A percentile compares a stretch with the other conserved stretches of the same genome.
phyloP scores from a whole-genome alignment of 2,329 filamentous ascomycete genomes.

The Zasmidium angulare region DNA sequence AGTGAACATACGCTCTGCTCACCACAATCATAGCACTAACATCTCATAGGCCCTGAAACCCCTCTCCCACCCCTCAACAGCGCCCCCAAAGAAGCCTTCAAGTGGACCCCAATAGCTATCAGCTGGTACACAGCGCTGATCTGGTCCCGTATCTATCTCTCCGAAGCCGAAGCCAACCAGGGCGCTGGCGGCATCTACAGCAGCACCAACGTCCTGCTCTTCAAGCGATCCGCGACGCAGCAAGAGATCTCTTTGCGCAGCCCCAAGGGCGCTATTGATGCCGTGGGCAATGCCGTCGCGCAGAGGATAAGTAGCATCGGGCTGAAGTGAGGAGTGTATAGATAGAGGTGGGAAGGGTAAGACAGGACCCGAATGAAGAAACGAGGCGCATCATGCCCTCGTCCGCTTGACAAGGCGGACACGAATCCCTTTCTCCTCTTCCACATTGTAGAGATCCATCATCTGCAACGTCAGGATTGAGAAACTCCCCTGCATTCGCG shows the following conservation, averaged over 20 bases:
- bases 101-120: constrained; percentile 42
- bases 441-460: constrained; percentile 27
- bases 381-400: constrained; percentile 8
- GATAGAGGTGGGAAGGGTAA: neutral
- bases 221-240: constrained; percentile 72
- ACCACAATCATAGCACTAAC: neutral
- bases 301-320: constrained; percentile 68
- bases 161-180: constrained; percentile 80
- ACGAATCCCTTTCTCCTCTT: constrained; percentile 12
- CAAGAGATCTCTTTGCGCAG: constrained; percentile 59
- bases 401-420: constrained; percentile 18
- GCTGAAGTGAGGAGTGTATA: neutral
- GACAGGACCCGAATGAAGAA: neutral
- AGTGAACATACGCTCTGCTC: neutral
- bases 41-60: neutral
- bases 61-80: neutral
- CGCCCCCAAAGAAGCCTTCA: constrained; percentile 12
- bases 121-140: constrained; percentile 96
- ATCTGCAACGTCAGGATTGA: constrained; percentile 31
- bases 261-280: constrained; percentile 87
- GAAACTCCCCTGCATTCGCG: constrained; percentile 23
- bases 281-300: constrained; percentile 86
- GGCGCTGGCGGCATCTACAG: constrained; percentile 88
- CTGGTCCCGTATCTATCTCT: constrained; percentile 89
- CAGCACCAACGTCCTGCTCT: constrained; percentile 81